These are phyloP conservation scores for Akanthomyces muscarius DNA, from an alignment of 2,329 filamentous ascomycete species.

Conservation along the genomic window DNA sequence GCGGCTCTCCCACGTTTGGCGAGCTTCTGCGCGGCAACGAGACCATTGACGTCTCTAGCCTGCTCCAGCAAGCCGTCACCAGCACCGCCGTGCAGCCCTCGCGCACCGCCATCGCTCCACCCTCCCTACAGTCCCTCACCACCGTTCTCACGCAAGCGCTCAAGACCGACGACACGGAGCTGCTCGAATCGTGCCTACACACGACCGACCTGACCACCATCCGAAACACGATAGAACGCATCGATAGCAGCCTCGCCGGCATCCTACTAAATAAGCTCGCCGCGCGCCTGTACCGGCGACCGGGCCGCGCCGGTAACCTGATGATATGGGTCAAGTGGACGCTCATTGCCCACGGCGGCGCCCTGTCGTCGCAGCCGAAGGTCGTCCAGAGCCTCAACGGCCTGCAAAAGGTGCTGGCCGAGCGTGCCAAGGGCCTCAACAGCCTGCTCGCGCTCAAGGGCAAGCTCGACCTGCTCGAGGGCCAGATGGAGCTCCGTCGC, in stretches of 20 bases:
- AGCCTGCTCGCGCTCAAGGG: conserved; percentile 86
- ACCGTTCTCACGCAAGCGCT: conserved; percentile 93
- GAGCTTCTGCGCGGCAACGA: conserved; percentile 74
- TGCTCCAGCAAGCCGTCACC: conserved; percentile 43
- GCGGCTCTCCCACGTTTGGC: conserved; percentile 69
- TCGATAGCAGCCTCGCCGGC: conserved; percentile 80
- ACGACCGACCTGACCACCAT: conserved; percentile 73
- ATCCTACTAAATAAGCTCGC: conserved; percentile 78
- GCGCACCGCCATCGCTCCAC: conserved; percentile 51
- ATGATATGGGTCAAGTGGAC: conserved; percentile 98
- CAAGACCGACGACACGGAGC: conserved; percentile 81
- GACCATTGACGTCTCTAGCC: conserved; percentile 69
- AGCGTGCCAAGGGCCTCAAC: conserved; percentile 76
- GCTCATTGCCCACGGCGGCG: conserved; percentile 85
- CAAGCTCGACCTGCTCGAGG: conserved; percentile 89
- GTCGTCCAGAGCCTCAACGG: conserved; percentile 72
- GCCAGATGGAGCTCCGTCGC: conserved; percentile 77
- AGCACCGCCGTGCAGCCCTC: conserved; percentile 37
- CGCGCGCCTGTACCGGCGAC: conserved; percentile 78
- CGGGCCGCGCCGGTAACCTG: conserved; percentile 82
- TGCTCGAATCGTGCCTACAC: conserved; percentile 89
- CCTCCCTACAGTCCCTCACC: conserved; percentile 74
- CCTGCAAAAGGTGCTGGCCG: conserved; percentile 81
- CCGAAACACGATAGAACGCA: conserved; percentile 81
- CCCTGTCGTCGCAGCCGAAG: conserved; percentile 80